Conservation (phyloP, 805 yeast genomes). For the Wickerhamomyces strasburgensis region DNA sequence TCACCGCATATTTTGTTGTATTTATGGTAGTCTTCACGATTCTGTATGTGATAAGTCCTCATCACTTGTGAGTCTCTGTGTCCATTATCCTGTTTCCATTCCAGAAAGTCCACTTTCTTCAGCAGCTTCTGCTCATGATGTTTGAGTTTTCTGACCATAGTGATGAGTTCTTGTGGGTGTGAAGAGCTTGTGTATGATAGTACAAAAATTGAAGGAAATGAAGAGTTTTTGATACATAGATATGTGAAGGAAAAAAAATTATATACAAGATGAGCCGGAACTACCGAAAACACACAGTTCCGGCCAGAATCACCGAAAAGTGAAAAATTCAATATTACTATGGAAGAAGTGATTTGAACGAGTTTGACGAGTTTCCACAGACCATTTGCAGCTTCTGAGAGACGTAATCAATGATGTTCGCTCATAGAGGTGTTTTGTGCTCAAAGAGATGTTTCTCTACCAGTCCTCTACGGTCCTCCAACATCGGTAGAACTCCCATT, state of each 20-base stretch:
- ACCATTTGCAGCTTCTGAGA: too few species aligned
- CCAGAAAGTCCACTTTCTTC: conserved; percentile 92
- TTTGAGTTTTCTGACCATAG: conserved; percentile 87
- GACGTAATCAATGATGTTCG: not conserved
- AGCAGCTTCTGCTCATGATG: conserved; percentile 93
- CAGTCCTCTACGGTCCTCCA: conserved; percentile 38
- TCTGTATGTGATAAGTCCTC: conserved; percentile 89
- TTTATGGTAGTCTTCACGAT: conserved; percentile 92
- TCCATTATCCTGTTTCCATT: conserved; percentile 95
- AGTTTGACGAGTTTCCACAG: too few species aligned
- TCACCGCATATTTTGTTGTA: conserved; percentile 93
- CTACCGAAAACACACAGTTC: too few species aligned
- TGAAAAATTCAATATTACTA: too few species aligned
- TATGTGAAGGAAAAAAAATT: too few species aligned
- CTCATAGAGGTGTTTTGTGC: not conserved
- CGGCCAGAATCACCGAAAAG: too few species aligned
- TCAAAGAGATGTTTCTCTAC: conserved; percentile 32
- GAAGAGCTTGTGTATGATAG: too few species aligned
- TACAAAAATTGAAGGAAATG: too few species aligned
- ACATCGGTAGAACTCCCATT: conserved; percentile 80
- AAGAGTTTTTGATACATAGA: too few species aligned
- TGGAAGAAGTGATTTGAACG: too few species aligned
- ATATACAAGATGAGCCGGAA: too few species aligned
- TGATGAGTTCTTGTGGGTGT: too few species aligned
- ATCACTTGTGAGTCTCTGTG: conserved; percentile 96